Evolutionary conservation across 2,329 filamentous ascomycete genomes (phyloP), one percentile per base, ranked within the genome.

Genomic region (Diplodia corticola): DNA sequence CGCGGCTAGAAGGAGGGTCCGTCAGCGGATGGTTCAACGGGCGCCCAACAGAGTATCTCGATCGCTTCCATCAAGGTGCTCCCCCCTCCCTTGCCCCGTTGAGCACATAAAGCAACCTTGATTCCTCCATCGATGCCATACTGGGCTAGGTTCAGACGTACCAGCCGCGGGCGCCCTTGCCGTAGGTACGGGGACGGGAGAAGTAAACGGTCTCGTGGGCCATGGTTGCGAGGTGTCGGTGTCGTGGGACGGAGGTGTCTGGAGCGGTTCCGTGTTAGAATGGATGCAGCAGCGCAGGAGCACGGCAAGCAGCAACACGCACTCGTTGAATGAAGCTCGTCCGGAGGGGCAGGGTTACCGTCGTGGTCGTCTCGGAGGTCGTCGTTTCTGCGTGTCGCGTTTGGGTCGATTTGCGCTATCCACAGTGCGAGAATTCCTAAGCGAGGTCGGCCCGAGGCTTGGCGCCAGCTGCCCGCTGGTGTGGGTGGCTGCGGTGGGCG

Each of bases 171-270:
- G 91, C 86, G 85, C 94, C 94, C 89, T 97, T 97, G 87, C 94
- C 94, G 88, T 96, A 97, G 82, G 83, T 92, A 84, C 93, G 91
- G 80, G 95, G 95, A 83, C 95, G 93, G 80, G 93, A 97, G 90
- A 96, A 97, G 93, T 94, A 99, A 85, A 98, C 93, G 80, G 91
- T 93, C 87, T 98, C 94, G 93, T 91, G 89, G 83, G 89, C 89
- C 89, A 91, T 91, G 80, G 79, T 89, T 83, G 83, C 81, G 80
- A 79, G 78, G 74, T 75, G 68, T 55, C 63, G 68, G 65, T 67
- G 68, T 67, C 65, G 59, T 20, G 5, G 65, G 59, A 67, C 65
- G 59, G 59, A 63, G 65, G 51, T 49, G 50, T 65, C 64, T 65
- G 64, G n/a, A 60, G 53, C 22, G 53, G 49, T 22, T 6, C 22